Evolutionary conservation across 2,329 filamentous ascomycete species (phyloP), one percentile per base, ranked within the genome.

Genomic region (Alternaria triticina): DNA sequence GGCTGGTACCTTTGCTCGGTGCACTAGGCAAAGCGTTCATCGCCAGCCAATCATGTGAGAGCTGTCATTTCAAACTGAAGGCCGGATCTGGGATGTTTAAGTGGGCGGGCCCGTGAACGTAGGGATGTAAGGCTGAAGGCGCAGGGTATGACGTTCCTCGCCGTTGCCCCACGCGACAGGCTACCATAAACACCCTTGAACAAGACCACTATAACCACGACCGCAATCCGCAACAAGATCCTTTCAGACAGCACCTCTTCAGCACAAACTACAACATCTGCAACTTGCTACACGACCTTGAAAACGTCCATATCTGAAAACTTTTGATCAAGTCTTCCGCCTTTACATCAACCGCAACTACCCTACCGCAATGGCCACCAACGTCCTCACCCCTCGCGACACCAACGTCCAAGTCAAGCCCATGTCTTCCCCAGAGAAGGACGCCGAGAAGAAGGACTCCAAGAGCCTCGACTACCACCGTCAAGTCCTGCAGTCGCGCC

Each of bases 401-500:
- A 84, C 86, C 82, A 92, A 92, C 82, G 83, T 83, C 63, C 77
- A 76, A 59, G 59, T 77, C 64, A 76, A 75, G 62, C 64, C 67
- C 20, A 64, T 40, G 10, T 44, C 67, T 12, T 73, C 72, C 17
- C 64, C 74, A 2, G 74, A 73, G 58, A 70, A 75, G 47, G 65
- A 74, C 56, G 71, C n/a, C n/a, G 57, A 59, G 12, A 63, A 62
- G 27, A 33, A 44, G 45, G 33, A 85, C 78, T 74, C 74, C 15
- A 81, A 81, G 76, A 78, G 72, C 46, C 77, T 94, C 85, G 91
- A 93, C 76, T 92, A 92, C 77, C 91, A 94, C 77, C 90, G 91
- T 66, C 89, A 93, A 82, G 85, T 92, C 59, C 84, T 94, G 62
- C 87, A 92, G 77, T 88, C 86, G 78, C 92, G 91, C 84, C 88